Base-by-base conservation (phyloP, 2,329 filamentous ascomycete species). In the Aureobasidium mangrovei region DNA sequence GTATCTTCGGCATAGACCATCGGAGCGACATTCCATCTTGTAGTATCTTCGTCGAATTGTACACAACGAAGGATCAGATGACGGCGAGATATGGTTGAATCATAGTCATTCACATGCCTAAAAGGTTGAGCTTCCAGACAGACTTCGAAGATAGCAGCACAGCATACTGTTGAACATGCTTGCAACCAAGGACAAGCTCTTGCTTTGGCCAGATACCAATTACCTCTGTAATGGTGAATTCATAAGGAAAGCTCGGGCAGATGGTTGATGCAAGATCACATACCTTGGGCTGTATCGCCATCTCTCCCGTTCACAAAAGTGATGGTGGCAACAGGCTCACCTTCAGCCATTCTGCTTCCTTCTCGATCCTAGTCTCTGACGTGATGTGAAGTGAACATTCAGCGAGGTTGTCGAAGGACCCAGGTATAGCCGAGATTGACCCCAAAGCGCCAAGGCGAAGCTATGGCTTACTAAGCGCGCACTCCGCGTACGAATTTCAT, bases 11-110 rank as follows among this genome's bases (percentile, higher is more conserved):
- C 69, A 59, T 77, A 78, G 2, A 78, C 67, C 53, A 77, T 68
- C 4, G 75, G 74, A 3, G 69, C 62, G 8, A 75, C 67, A 4
- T 59, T 57, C 8, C 65, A 58, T 27, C 62, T 54, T 10, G 62
- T 12, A 24, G 39, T 61, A 28, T 68, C 61, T 53, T 71, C 65
- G 33, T 74, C 74, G 55, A 72, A 77, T 1, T 74, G 53, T 45
- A 77, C 67, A 59, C 72, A 74, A 58, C 74, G 72, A 41, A 77
- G 64, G 26, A 67, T 67, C 12, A 77, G 59, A 64, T 77, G 75
- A 52, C 68, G 65, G 33, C 69, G 72, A 12, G 75, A 77, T 18
- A 77, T 70, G 35, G 63, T 66, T 26, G 56, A 57, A 31, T 69
- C 67, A 27, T 63, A 49, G 3, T 64, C 54, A 9, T 53, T 58